Percentiles rank a stretch among this genome's conserved stretches.
Conservation (phyloP, 805 yeast genomes). For the Ogataea ganodermae region DNA sequence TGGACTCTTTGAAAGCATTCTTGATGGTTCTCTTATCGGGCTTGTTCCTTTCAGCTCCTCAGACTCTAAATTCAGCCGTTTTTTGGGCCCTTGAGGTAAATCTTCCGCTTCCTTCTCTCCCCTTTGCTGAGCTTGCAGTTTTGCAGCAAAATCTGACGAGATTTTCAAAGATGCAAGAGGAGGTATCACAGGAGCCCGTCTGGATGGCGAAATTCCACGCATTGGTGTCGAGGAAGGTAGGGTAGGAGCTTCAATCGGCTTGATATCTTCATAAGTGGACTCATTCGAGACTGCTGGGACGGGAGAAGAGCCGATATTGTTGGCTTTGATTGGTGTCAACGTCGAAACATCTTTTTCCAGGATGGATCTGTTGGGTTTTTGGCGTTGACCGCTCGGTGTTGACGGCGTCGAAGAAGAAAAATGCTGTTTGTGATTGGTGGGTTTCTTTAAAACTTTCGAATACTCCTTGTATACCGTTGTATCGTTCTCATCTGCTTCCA, state of each 20-base stretch:
- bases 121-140: constrained; percentile 8
- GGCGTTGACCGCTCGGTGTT: constrained; percentile 11
- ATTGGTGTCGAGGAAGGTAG: constrained; percentile 23
- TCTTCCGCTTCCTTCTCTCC: constrained; percentile 1
- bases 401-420: constrained; percentile 28
- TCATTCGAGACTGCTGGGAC: neutral
- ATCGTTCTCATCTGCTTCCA: constrained; percentile 14
- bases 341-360: neutral
- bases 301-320: constrained; percentile 7
- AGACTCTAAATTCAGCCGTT: too few relatives aligned
- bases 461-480: constrained; percentile 27
- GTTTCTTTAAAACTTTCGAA: constrained; percentile 24
- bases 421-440: constrained; percentile 25
- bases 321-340: neutral
- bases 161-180: constrained; percentile 13
- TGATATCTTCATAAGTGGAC: neutral
- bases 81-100: constrained; percentile 12
- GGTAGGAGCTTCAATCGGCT: constrained; percentile 16
- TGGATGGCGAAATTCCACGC: constrained; percentile 13
- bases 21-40: neutral
- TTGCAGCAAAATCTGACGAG: constrained; percentile 19
- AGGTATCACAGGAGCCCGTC: constrained; percentile 10
- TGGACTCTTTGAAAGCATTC: neutral
- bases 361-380: constrained; percentile 2
- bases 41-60: neutral